Base-by-base conservation (phyloP, 345 rosid genomes). In the Eucalyptus curtisii region DNA sequence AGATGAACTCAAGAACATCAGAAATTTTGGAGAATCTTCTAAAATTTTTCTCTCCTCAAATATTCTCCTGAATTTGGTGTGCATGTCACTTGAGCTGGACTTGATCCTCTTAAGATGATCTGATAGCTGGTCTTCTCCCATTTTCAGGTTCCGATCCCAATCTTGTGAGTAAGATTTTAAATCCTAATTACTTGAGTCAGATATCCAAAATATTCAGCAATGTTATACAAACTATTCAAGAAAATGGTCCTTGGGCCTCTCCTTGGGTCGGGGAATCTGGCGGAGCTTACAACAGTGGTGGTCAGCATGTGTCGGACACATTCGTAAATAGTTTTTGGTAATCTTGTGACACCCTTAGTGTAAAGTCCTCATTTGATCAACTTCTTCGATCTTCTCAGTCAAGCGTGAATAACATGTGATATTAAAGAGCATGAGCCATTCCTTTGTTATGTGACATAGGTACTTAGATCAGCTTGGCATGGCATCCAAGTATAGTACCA, bases 181-280 rank as follows among this genome's bases (percentile, higher is more conserved):
- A 98, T 92, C 98, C 99, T 25, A 92, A 88, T 88, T 92, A 68
- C 93, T 91, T 98, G 88, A 96, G 90, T 93, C 91, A 37, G 92
- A 87, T 91, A 87, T 91, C 95, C 30, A 90, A 92, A 90, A 95
- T 95, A 53, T 97, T 98, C 90, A 89, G 90, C 91, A 91, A 91
- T 86, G 93, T 98, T 87, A 89, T 89, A 57, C 91, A 93, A 37
- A 93, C 96, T 64, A 93, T 98, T 87, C 89, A 90, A 71, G 93
- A 92, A 89, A 88, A 94, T 40, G 98, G 99, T 88, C 94, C 96
- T 25, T 97, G 99, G 99, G 94, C 99, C 86, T 95, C 97, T 91
- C 94, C 98, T 42, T 98, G 99, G 99, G 99, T 98, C 86, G 99
- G 99, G 87, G 99, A 98, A 91, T 94, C 99, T 85, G 99, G 99